Evolutionary conservation across 371 early-diverging fungal genomes (phyloP).

Genomic region (Mortierella polycephala): DNA sequence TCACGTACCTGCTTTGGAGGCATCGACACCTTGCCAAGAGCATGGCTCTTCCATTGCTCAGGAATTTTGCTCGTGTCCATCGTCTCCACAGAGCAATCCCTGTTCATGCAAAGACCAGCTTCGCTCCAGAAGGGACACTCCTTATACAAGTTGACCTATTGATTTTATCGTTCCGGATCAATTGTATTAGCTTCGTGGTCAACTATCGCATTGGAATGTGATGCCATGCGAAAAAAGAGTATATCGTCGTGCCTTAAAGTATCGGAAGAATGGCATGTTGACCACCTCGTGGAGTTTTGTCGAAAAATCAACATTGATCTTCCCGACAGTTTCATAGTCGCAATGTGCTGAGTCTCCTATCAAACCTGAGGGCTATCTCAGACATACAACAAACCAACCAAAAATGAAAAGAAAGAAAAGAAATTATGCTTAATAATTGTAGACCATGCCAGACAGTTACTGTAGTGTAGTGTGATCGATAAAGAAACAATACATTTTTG

Average conservation of each 20-base stretch:
- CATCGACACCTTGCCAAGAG: slow-evolving; percentile 43
- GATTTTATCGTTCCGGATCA: neutral
- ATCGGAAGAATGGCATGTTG: slow-evolving; percentile 86
- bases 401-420: neutral
- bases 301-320: slow-evolving; percentile 75
- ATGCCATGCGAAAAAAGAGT: neutral
- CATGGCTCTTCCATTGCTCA: slow-evolving; percentile 36
- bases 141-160: slow-evolving; percentile 87
- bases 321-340: slow-evolving; percentile 84
- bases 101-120: slow-evolving; percentile 83
- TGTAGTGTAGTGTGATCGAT: too few species aligned
- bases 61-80: slow-evolving; percentile 74
- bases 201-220: neutral
- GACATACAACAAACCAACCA: neutral
- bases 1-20: slow-evolving; percentile 20
- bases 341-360: slow-evolving; percentile 84
- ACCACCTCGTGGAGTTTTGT: slow-evolving; percentile 77
- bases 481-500: slow-evolving; percentile 18
- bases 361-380: slow-evolving; percentile 69
- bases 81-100: slow-evolving; percentile 89
- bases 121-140: slow-evolving; percentile 94
- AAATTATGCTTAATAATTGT: too few species aligned
- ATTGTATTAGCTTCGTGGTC: too few species aligned
- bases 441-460: neutral
- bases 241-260: slow-evolving; percentile 75